Evolutionary conservation across 208 protist genomes (phyloP).

Genomic region (Trypanosoma scelopori): DNA sequence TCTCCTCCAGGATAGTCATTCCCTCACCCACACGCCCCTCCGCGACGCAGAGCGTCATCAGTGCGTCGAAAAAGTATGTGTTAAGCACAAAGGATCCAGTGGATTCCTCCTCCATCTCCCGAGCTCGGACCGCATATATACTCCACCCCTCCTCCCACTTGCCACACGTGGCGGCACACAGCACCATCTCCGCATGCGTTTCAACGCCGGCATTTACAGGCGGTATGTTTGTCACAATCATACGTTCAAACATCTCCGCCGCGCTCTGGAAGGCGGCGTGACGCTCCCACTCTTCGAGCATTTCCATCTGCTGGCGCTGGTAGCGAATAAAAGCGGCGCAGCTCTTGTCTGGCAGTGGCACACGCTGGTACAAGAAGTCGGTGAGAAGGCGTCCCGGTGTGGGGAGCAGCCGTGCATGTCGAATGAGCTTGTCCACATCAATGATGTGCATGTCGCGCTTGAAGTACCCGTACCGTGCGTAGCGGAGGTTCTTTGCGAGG

Average conservation of each 20-base stretch:
- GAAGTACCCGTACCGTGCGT: constrained; percentile 90
- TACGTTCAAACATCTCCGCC: constrained; percentile 90
- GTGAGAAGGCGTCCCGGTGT: constrained; percentile 80
- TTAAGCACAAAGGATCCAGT: constrained; percentile 54
- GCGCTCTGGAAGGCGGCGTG: constrained; percentile 47
- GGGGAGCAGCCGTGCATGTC: constrained; percentile 87
- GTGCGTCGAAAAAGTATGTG: constrained; percentile 81
- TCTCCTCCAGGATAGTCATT: constrained; percentile 58
- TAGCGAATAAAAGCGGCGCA: constrained; percentile 85
- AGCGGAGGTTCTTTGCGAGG: constrained; percentile 86
- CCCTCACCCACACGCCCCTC: constrained; percentile 58
- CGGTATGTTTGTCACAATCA: constrained; percentile 88
- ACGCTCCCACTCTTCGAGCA: constrained; percentile 69
- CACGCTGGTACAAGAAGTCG: constrained; percentile 91
- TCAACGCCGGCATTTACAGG: constrained; percentile 83
- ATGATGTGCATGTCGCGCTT: constrained; percentile 91
- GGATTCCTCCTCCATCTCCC: constrained; percentile 61
- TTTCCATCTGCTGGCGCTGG: constrained; percentile 70
- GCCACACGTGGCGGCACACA: constrained; percentile 76
- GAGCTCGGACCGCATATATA: constrained; percentile 68
- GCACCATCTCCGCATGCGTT: constrained; percentile 91
- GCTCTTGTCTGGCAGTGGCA: constrained; percentile 77
- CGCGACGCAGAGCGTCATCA: constrained; percentile 75
- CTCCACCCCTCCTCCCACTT: constrained; percentile 85
- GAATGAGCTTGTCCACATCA: constrained; percentile 90